Percentiles rank a stretch among this genome's conserved stretches.
Conservation (phyloP, 2,329 filamentous ascomycete genomes). For the Alternaria sp. region DNA sequence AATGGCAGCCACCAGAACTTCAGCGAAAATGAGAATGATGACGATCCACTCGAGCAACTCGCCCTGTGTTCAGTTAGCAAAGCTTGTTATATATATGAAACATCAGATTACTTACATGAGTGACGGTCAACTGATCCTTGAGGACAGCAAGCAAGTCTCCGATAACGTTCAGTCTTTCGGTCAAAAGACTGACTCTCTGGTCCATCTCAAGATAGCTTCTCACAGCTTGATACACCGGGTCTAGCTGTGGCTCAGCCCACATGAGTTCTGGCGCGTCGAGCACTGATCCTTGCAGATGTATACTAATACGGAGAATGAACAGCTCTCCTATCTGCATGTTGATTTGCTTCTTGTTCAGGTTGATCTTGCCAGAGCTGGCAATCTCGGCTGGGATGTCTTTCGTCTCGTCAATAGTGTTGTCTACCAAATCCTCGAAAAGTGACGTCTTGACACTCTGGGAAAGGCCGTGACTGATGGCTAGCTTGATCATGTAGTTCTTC, state of each 20-base stretch:
- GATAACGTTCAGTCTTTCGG: constrained; percentile 90
- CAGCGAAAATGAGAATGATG: constrained; percentile 92
- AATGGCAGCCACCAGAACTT: constrained; percentile 89
- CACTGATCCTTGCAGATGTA: constrained; percentile 95
- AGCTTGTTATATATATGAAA: not conserved
- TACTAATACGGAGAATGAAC: constrained; percentile 97
- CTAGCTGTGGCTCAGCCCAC: constrained; percentile 96
- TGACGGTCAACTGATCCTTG: constrained; percentile 94
- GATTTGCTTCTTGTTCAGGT: constrained; percentile 86
- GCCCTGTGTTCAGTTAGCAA: constrained; percentile 42
- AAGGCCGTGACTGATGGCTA: constrained; percentile 93
- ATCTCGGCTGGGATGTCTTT: constrained; percentile 94
- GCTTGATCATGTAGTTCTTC: constrained; percentile 96
- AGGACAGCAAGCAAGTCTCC: constrained; percentile 90
- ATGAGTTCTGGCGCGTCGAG: constrained; percentile 97
- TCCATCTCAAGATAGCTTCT: constrained; percentile 98
- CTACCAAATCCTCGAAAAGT: constrained; percentile 93
- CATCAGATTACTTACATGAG: constrained; percentile 54
- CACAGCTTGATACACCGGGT: constrained; percentile 95
- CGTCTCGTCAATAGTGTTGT: constrained; percentile 90
- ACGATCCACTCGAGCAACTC: constrained; percentile 69
- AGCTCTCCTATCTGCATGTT: constrained; percentile 99
- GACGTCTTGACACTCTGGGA: constrained; percentile 98
- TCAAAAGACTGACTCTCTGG: constrained; percentile 87
- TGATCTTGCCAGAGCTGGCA: constrained; percentile 89